A percentile compares a stretch with the other conserved stretches of the same genome.
phyloP scores from a whole-genome alignment of 169 alveolate species.

The Sarcocystis neurona region DNA sequence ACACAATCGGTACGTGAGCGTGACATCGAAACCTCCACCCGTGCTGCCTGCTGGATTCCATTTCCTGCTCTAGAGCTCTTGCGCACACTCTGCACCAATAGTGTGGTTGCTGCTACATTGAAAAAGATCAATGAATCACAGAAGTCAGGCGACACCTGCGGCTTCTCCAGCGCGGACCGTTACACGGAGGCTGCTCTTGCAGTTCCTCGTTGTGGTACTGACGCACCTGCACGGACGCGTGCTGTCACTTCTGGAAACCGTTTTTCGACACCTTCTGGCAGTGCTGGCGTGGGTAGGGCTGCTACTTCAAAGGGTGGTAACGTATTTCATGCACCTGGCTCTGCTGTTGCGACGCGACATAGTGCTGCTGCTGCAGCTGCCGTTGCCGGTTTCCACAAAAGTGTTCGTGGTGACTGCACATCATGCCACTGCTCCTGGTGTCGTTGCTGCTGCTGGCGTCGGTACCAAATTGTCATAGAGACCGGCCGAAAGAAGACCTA shows the following conservation, averaged over 20 bases:
- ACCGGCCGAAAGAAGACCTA: too few species aligned
- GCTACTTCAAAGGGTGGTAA: not conserved
- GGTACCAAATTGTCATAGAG: too few species aligned
- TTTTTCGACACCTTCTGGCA: not conserved
- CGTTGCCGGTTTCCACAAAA: constrained; percentile 22
- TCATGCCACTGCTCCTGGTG: too few species aligned
- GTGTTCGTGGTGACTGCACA: too few species aligned
- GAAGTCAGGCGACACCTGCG: not conserved
- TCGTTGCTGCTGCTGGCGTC: too few species aligned
- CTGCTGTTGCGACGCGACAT: not conserved
- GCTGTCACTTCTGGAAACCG: constrained; percentile 15
- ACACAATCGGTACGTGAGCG: too few species aligned
- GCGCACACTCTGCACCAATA: not conserved
- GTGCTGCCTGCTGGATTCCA: not conserved
- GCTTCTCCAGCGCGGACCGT: not conserved
- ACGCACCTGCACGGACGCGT: not conserved
- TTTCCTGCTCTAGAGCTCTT: not conserved
- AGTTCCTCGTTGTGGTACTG: constrained; percentile 25
- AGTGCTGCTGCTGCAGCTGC: constrained; percentile 43
- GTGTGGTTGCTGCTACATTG: not conserved
- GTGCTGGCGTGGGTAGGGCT: not conserved
- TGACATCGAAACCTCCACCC: not conserved
- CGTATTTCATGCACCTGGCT: not conserved
- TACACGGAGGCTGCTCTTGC: constrained; percentile 11
- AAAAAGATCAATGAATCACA: not conserved